phyloP scores from a whole-genome alignment of 495 filamentous ascomycete genomes.

The Penicillium angulare region DNA sequence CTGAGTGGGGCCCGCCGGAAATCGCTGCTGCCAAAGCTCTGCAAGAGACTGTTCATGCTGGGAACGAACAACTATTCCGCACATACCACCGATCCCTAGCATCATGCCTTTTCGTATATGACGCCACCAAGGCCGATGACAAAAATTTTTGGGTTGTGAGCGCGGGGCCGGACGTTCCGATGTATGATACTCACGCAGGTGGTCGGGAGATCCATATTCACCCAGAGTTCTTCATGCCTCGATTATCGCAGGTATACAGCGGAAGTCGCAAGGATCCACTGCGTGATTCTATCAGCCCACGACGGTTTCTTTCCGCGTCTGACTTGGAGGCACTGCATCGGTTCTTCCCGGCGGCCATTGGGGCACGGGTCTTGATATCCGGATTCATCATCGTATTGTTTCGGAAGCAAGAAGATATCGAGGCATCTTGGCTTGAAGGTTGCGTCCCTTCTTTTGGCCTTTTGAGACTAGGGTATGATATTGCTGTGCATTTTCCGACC shows the following conservation, averaged over 20 bases:
- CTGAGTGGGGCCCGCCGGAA: conserved; percentile 12
- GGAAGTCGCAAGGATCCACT: conserved; percentile 17
- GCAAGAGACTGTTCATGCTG: not conserved
- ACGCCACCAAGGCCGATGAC: conserved; percentile 7
- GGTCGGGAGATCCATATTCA: conserved; percentile 22
- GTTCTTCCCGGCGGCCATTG: conserved; percentile 16
- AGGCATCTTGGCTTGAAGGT: conserved; percentile 18
- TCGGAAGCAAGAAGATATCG: conserved; percentile 11
- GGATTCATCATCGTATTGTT: conserved; percentile 21
- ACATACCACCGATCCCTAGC: conserved; percentile 14
- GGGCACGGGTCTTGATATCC: conserved; percentile 16
- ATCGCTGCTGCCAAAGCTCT: conserved; percentile 9
- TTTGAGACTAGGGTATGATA: conserved; percentile 16
- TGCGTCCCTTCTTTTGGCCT: conserved; percentile 16
- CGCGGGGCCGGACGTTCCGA: conserved; percentile 6
- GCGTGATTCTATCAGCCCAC: conserved; percentile 7
- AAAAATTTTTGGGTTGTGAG: conserved; percentile 17
- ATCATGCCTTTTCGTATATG: conserved; percentile 14
- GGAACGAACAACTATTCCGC: conserved; percentile 10
- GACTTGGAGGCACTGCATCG: conserved; percentile 11
- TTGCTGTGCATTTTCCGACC: conserved; percentile 12
- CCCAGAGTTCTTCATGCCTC: conserved; percentile 11
- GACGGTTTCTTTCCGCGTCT: conserved; percentile 11
- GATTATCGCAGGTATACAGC: conserved; percentile 11
- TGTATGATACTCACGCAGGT: conserved; percentile 21